phyloP scores from a whole-genome alignment of 345 rosid species.

The Leavenworthia alabamica region DNA sequence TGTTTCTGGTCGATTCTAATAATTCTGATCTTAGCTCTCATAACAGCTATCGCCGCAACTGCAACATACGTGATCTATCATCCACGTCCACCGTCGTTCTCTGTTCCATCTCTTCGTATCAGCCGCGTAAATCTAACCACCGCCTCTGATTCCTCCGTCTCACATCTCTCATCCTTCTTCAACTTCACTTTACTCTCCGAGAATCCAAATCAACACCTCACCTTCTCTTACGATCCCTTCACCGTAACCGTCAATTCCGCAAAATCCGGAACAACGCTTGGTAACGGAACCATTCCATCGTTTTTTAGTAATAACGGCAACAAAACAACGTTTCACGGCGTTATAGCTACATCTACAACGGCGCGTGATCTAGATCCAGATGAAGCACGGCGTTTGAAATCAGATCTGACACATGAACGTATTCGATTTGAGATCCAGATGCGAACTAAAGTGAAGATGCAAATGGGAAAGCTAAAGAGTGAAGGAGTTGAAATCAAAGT shows the following conservation, averaged over 20 bases:
- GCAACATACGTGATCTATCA: slow-evolving; percentile 72
- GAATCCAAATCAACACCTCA: slow-evolving; percentile 73
- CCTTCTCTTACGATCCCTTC: slow-evolving; percentile 64
- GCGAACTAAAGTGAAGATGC: slow-evolving; percentile 62
- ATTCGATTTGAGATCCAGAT: slow-evolving; percentile 46
- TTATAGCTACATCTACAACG: slow-evolving; percentile 42
- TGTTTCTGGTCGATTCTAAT: slow-evolving; percentile 78
- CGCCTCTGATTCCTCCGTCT: slow-evolving; percentile 54
- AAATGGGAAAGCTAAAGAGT: slow-evolving; percentile 49
- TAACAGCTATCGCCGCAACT: slow-evolving; percentile 60
- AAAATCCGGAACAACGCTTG: slow-evolving; percentile 43
- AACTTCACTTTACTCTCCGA: slow-evolving; percentile 69
- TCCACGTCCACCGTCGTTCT: slow-evolving; percentile 68
- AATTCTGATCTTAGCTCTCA: slow-evolving; percentile 51
- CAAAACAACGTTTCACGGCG: slow-evolving; percentile 51
- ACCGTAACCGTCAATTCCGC: slow-evolving; percentile 35
- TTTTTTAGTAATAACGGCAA: slow-evolving; percentile 52
- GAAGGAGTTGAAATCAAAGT: slow-evolving; percentile 78
- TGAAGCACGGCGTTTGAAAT: slow-evolving; percentile 43
- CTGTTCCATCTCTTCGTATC: slow-evolving; percentile 63
- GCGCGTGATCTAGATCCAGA: slow-evolving; percentile 67
- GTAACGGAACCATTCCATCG: slow-evolving; percentile 63
- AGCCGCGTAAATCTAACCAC: slow-evolving; percentile 64
- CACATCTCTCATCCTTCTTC: slow-evolving; percentile 58
- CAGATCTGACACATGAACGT: slow-evolving; percentile 67